Base-by-base conservation (phyloP, 2,329 filamentous ascomycete genomes). In the Hawksworthiomyces lignivorus region DNA sequence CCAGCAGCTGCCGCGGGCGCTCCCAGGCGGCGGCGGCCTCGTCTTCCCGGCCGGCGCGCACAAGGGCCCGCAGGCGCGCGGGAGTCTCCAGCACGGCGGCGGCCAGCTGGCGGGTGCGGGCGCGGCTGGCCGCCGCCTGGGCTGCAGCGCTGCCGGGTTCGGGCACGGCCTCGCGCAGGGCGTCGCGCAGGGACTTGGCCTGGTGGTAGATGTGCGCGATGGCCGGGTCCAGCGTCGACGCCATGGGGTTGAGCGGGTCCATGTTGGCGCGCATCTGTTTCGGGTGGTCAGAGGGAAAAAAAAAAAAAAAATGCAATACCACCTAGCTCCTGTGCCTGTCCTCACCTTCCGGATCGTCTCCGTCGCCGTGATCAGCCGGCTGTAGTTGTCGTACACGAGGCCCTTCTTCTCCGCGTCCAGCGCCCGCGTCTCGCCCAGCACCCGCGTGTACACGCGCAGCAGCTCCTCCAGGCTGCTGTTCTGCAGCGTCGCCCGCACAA, bases 371-470 rank as follows among this genome's bases (percentile, higher is more conserved):
- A 98, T 96, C 51, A 98, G 67, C 65, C 97, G 97, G 52, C 84
- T 92, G 62, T 97, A 98, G 59, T 98, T 98, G 61, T 98, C 90
- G 61, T 98, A 98, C 5, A 98, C 92, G 48, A 98, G 67, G 2
- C 90, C 89, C 65, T 98, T 98, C 62, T 92, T 84, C 71, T 98
- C 92, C 19, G 90, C 90, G 56, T 97, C 92, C 15, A 98, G 71
- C 3, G 87, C 89, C 28, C 88, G 70, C 36, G 95, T 90, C 64
- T 97, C 90, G 51, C 79, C 75, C 51, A 90, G 63, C 9, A 90
- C 70, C 18, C 77, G 73, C 35, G 82, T 80, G 58, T 92, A 88
- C 1, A 82, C 69, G 40, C 71, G 71, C 55, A 92, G 58, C 40
- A 92, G 66, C 41, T 83, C 82, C 55, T 81, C 76, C 26, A 92